These are phyloP conservation scores for Aspergillus conjunctus DNA, from an alignment of 495 filamentous ascomycete species.

Conservation along the genomic window DNA sequence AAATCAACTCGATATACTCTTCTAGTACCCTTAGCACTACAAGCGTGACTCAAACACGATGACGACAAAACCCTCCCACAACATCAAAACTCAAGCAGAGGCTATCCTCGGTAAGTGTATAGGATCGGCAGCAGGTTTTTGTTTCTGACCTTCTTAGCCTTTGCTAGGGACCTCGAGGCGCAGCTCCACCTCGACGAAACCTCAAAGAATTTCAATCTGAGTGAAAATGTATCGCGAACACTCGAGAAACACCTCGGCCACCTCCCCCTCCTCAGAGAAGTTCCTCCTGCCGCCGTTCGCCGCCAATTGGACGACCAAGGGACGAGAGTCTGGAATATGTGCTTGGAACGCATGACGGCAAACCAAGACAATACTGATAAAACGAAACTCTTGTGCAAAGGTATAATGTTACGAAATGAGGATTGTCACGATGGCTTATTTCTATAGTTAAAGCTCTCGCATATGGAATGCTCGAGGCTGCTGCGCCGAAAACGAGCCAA, in stretches of 20 bases:
- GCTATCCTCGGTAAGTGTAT: slow-evolving; percentile 11
- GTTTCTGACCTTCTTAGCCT: slow-evolving; percentile 8
- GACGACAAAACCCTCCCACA: slow-evolving; percentile 1
- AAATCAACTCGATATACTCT: neutral
- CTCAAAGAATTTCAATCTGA: neutral
- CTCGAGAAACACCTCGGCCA: slow-evolving; percentile 20
- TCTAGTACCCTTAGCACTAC: neutral
- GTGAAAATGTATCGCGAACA: slow-evolving; percentile 1
- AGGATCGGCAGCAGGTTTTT: neutral
- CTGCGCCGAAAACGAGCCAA: slow-evolving; percentile 42
- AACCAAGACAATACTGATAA: neutral
- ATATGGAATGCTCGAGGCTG: slow-evolving; percentile 68
- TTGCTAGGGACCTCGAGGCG: slow-evolving; percentile 30
- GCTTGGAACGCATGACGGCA: slow-evolving; percentile 17
- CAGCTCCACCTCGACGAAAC: slow-evolving; percentile 9
- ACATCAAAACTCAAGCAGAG: slow-evolving; percentile 5
- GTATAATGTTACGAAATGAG: slow-evolving; percentile 6
- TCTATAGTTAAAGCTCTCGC: slow-evolving; percentile 62
- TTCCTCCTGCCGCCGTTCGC: slow-evolving; percentile 13
- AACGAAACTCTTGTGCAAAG: slow-evolving; percentile 20
- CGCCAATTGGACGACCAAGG: slow-evolving; percentile 39
- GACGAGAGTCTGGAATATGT: slow-evolving; percentile 40
- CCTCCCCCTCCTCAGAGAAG: slow-evolving; percentile 12
- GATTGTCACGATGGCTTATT: neutral
- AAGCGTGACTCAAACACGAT: neutral